Evolutionary conservation across 257 asterid species (phyloP).

Genomic region (Solanum chilense): DNA sequence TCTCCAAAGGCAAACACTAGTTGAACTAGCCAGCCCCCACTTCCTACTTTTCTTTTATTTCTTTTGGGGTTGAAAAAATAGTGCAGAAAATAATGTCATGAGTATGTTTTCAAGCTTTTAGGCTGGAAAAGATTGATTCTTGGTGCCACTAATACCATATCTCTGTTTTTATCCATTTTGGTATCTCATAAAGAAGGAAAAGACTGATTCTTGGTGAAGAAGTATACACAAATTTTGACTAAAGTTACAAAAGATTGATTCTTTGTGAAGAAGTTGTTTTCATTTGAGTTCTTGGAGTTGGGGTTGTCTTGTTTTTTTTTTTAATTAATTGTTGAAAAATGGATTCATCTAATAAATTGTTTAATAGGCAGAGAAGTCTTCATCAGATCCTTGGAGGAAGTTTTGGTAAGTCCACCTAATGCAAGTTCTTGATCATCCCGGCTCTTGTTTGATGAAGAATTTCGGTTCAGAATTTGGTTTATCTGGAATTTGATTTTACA

Average conservation of each 20-base stretch:
- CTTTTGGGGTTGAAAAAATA: constrained; percentile 5
- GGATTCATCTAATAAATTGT: constrained; percentile 58
- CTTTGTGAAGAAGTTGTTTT: constrained; percentile 1
- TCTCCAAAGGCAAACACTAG: background rate
- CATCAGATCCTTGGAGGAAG: constrained; percentile 89
- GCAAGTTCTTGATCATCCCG: background rate
- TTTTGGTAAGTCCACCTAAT: constrained; percentile 37
- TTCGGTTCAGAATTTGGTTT: background rate
- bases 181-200: background rate
- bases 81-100: constrained; percentile 6
- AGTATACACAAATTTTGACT: background rate
- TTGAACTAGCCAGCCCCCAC: constrained; percentile 11
- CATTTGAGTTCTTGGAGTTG: background rate
- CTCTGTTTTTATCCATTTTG: constrained; percentile 10
- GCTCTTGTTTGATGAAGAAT: background rate
- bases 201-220: background rate
- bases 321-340: constrained; percentile 19
- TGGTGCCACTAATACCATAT: constrained; percentile 19
- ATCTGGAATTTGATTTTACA: background rate
- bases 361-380: constrained; percentile 48
- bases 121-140: constrained; percentile 31
- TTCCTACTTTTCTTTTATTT: background rate
- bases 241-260: background rate
- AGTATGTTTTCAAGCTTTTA: constrained; percentile 33
- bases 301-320: background rate